phyloP scores from a whole-genome alignment of 2,329 filamentous ascomycete genomes.

The Trichoderma sp. region DNA sequence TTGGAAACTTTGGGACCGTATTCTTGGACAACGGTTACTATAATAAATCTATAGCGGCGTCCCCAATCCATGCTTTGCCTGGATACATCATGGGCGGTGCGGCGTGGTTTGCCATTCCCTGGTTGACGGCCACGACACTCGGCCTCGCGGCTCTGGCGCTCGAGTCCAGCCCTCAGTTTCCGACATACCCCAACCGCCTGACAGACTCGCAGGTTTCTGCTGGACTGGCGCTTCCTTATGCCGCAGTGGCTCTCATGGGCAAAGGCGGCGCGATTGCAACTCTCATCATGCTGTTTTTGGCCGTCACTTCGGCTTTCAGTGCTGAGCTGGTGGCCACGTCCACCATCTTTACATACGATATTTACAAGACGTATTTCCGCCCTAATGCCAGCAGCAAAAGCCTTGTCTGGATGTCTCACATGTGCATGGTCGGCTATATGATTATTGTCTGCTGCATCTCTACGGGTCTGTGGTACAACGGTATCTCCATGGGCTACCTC shows the following conservation, averaged over 20 bases:
- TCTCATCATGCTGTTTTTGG: slow-evolving; percentile 84
- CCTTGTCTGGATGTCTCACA: slow-evolving; percentile 79
- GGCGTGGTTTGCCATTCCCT: slow-evolving; percentile 91
- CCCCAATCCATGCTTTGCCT: slow-evolving; percentile 81
- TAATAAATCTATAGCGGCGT: slow-evolving; percentile 91
- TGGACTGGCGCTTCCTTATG: slow-evolving; percentile 82
- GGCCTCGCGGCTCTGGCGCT: slow-evolving; percentile 80
- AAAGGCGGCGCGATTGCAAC: slow-evolving; percentile 79
- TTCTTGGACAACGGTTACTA: slow-evolving; percentile 90
- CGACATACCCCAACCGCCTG: slow-evolving; percentile 75
- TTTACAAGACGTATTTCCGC: slow-evolving; percentile 87
- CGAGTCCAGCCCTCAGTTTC: slow-evolving; percentile 72
- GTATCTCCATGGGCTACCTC: slow-evolving; percentile 85
- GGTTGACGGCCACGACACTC: slow-evolving; percentile 87
- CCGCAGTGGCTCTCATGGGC: slow-evolving; percentile 80
- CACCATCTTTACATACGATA: slow-evolving; percentile 83
- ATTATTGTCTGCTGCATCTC: slow-evolving; percentile 77
- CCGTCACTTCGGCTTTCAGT: slow-evolving; percentile 82
- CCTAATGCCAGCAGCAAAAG: slow-evolving; percentile 73
- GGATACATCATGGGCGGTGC: slow-evolving; percentile 87
- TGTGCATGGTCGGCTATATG: slow-evolving; percentile 71
- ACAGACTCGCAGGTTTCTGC: slow-evolving; percentile 73
- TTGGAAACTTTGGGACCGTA: slow-evolving; percentile 82
- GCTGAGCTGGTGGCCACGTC: slow-evolving; percentile 86
- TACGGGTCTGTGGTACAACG: slow-evolving; percentile 72